A percentile compares a stretch with the other conserved stretches of the same genome.
These are phyloP conservation scores for Kandelia obovata DNA, from an alignment of 345 rosid species.

Conservation along the genomic window DNA sequence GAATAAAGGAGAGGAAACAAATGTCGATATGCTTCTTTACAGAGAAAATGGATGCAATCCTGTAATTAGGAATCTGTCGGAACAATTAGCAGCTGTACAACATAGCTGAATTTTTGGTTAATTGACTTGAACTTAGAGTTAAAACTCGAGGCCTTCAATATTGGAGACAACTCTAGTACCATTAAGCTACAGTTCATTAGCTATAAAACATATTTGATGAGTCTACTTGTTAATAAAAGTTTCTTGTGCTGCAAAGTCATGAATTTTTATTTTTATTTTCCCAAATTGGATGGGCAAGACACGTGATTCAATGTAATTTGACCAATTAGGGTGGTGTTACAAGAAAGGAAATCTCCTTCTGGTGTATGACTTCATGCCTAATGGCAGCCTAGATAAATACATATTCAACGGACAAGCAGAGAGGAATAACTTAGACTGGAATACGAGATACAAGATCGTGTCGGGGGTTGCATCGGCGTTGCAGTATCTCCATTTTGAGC, in stretches of 20 bases:
- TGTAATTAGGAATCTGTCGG: too few relatives aligned
- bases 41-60: too few relatives aligned
- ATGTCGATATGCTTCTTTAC: too few relatives aligned
- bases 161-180: too few relatives aligned
- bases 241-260: background rate
- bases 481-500: constrained; percentile 38
- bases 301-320: too few relatives aligned
- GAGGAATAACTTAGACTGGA: constrained; percentile 26
- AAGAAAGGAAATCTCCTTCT: constrained; percentile 39
- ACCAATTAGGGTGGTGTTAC: constrained; percentile 41
- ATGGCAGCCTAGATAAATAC: constrained; percentile 47
- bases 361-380: constrained; percentile 53
- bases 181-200: too few relatives aligned
- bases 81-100: too few relatives aligned
- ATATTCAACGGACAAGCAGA: constrained; percentile 13
- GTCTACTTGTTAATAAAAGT: background rate
- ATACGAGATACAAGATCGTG: constrained; percentile 29
- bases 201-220: background rate
- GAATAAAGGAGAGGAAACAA: too few relatives aligned
- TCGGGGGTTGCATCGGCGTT: constrained; percentile 43
- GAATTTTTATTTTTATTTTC: too few relatives aligned
- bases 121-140: too few relatives aligned
- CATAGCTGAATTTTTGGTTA: background rate
- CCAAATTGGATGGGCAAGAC: background rate
- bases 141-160: too few relatives aligned